Evolutionary conservation across 805 yeast species (phyloP), one percentile per base, ranked within the genome.

Genomic region (Wickerhamomyces sydowiorum): DNA sequence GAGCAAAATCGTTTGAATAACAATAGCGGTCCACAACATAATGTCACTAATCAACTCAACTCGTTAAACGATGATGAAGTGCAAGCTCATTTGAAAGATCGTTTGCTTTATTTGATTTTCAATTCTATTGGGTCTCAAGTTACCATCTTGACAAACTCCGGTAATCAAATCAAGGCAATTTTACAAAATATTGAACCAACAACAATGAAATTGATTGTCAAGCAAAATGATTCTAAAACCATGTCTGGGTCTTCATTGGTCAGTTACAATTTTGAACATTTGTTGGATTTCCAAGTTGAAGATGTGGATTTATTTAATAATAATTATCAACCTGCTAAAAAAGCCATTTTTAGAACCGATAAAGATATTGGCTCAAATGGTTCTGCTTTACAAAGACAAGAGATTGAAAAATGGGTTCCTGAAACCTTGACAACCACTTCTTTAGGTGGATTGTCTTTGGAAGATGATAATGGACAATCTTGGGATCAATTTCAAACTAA

Each of bases 401-500:
- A 53, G 23, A 50, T 57, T 27, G 74, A 93, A 41, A 79, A 85
- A 63, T 91, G 99, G 99, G 76, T 76, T 18, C 95, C 96, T 5
- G 95, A 84, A 40, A 76, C 57, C 17, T 58, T 52, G 12, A 58
- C 57, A 10, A 43, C 36, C 13, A 37, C 14, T 12, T 12, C 6
- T 9, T 25, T 48, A 40, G 47, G 22, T 36, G 56, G 34, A 25
- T 22, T 37, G 9, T 46, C 44, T 21, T 42, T 42, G 54, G 61
- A 31, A 48, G 76, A 71, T 14, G 75, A 70, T 29, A 60, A 56
- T 19, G 47, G 48, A 19, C 65, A 62, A 14, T 56, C 59, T 9
- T 93, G 98, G 98, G 96, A 93, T 65, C 99, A 93, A 67, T 93
- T 93, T 64, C 84, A 86, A 41, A 91, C 79, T n/a, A 93, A 93